A percentile compares a stretch with the other conserved stretches of the same genome.
Conservation (phyloP, 805 yeast species). For the Lachancea sp. region DNA sequence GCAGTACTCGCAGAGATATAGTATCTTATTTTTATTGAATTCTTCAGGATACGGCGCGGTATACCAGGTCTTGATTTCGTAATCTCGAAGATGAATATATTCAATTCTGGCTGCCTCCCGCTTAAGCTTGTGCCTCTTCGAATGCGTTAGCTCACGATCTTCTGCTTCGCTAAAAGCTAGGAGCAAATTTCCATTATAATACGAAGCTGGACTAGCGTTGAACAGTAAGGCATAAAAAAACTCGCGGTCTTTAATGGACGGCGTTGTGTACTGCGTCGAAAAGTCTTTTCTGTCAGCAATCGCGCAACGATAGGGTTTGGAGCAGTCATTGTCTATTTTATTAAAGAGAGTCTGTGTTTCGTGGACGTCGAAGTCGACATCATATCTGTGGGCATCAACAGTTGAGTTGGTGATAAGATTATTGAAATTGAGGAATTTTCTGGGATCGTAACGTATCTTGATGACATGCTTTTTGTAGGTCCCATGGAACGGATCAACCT, state of each 20-base stretch:
- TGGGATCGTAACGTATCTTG: conserved; percentile 24
- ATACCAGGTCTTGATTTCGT: conserved; percentile 85
- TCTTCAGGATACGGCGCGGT: conserved; percentile 91
- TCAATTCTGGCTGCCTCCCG: conserved; percentile 37
- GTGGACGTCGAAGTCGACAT: conserved; percentile 34
- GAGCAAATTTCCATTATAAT: conserved; percentile 34
- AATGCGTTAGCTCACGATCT: conserved; percentile 17
- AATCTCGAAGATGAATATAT: conserved; percentile 62
- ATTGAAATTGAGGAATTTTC: conserved; percentile 21
- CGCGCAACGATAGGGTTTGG: conserved; percentile 61
- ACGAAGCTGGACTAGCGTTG: conserved; percentile 37
- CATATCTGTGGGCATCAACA: conserved; percentile 1
- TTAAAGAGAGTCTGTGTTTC: conserved; percentile 32
- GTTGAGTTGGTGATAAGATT: conserved; percentile 5
- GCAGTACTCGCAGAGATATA: conserved; percentile 81
- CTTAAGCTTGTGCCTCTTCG: conserved; percentile 12
- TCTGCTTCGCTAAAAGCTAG: conserved; percentile 24
- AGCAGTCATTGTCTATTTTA: conserved; percentile 17
- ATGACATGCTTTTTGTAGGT: conserved; percentile 15
- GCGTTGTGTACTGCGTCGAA: conserved; percentile 54
- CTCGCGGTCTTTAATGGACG: conserved; percentile 45
- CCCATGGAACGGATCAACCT: conserved; percentile 7
- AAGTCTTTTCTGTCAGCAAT: conserved; percentile 49
- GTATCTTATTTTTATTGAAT: conserved; percentile 51
- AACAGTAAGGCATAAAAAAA: conserved; percentile 40